Percentiles rank a stretch among this genome's conserved stretches.
Conservation (phyloP, 1,139 yeast species). For the Nakaseomyces bracarensis region DNA sequence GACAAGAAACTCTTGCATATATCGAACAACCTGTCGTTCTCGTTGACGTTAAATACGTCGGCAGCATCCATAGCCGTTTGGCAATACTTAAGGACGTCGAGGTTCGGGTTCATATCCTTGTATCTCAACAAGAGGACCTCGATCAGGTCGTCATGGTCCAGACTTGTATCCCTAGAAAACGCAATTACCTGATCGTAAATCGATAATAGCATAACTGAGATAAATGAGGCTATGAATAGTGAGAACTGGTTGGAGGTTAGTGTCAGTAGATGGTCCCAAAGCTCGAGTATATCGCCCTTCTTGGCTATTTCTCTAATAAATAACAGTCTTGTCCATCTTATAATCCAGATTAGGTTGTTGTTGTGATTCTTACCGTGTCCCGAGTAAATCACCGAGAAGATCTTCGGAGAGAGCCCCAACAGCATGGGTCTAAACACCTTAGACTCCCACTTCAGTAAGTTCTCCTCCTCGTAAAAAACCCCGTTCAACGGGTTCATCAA, state of each 20-base stretch:
- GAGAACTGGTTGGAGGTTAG: slow-evolving; percentile 20
- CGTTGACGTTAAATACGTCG: slow-evolving; percentile 21
- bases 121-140: slow-evolving; percentile 48
- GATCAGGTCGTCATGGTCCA: slow-evolving; percentile 46
- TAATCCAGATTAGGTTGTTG: slow-evolving; percentile 56
- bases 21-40: slow-evolving; percentile 18
- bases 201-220: slow-evolving; percentile 45
- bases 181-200: slow-evolving; percentile 38
- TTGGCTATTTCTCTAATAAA: slow-evolving; percentile 52
- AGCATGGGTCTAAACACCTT: slow-evolving; percentile 41
- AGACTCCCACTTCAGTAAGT: slow-evolving; percentile 31
- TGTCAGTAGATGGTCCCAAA: slow-evolving; percentile 52
- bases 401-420: slow-evolving; percentile 35
- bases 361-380: slow-evolving; percentile 27
- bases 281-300: slow-evolving; percentile 36
- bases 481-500: slow-evolving; percentile 29
- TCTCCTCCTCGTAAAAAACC: slow-evolving; percentile 30
- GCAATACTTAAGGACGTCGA: slow-evolving; percentile 20
- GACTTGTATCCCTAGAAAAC: neutral
- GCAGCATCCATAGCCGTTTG: slow-evolving; percentile 21
- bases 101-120: slow-evolving; percentile 33
- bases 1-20: slow-evolving; percentile 13
- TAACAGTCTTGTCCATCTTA: slow-evolving; percentile 53
- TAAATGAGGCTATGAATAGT: slow-evolving; percentile 42
- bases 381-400: slow-evolving; percentile 19